Base-by-base conservation (phyloP, 768 basidiomycete species). In the Amanita pseudoporphyria region DNA sequence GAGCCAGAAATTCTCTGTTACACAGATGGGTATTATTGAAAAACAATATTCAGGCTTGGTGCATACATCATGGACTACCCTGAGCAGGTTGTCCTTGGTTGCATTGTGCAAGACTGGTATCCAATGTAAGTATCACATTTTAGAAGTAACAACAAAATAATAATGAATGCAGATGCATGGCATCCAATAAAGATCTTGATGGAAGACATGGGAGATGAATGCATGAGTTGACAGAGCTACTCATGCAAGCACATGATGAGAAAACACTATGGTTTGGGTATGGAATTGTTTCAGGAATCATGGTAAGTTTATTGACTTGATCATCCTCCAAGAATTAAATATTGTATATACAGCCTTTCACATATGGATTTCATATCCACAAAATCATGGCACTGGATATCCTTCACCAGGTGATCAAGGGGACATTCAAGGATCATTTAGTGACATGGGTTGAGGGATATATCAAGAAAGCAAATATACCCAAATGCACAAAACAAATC, bases 361-460 rank as follows among this genome's bases (percentile, higher is more conserved):
- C n/a, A n/a, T n/a, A n/a, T n/a, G n/a, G n/a, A n/a, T n/a, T n/a
- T n/a, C n/a, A n/a, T n/a, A n/a, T n/a, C n/a, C n/a, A n/a, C n/a
- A n/a, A n/a, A n/a, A 64, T 67, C 55, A 67, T 66, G 53, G 66
- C 64, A 1, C 56, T 59, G 2, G 68, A 68, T 56, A 70, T 68
- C 50, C 68, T 68, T 37, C 68, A 70, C 41, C 53, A 69, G 4
- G 64, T 70, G 2, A 2, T 69, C n/a, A n/a, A n/a, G n/a, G n/a
- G n/a, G n/a, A n/a, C n/a, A n/a, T n/a, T n/a, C n/a, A n/a, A n/a
- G n/a, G n/a, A n/a, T n/a, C n/a, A n/a, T n/a, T n/a, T n/a, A n/a
- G n/a, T n/a, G n/a, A n/a, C n/a, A n/a, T n/a, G 67, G 68, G 57
- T 69, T 0, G 52, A 39, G 1, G 36, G 57, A 21, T 69, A 65